Conservation (phyloP, 1,284 basidiomycete species). For the Papiliotrema terrestris region DNA sequence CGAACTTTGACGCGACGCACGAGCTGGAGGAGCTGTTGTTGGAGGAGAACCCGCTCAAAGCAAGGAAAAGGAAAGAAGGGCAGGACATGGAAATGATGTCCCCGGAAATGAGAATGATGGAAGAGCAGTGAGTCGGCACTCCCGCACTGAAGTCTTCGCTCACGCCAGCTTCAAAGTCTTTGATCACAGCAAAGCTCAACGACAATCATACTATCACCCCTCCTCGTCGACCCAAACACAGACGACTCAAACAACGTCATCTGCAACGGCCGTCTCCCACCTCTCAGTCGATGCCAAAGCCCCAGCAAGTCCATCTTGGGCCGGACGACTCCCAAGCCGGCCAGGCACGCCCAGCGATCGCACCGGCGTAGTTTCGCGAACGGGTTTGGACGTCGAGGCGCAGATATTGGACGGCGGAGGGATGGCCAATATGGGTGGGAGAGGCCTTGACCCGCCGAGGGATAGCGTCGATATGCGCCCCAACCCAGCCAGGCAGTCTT, state of each 20-base stretch:
- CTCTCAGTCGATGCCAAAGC: constrained; percentile 1
- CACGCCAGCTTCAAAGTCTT: constrained; percentile 48
- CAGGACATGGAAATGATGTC: constrained; percentile 80
- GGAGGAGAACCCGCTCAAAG: constrained; percentile 96
- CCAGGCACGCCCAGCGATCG: constrained; percentile 32
- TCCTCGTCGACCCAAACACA: constrained; percentile 16
- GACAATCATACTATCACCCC: constrained; percentile 45
- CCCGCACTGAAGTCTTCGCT: too few relatives aligned
- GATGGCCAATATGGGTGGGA: constrained; percentile 35
- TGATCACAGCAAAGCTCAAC: constrained; percentile 43
- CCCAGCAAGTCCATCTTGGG: neutral
- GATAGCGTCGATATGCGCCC: neutral
- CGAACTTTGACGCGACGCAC: constrained; percentile 99
- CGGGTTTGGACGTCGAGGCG: constrained; percentile 46
- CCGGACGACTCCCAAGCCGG: constrained; percentile 10
- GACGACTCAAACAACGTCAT: constrained; percentile 16
- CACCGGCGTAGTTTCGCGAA: constrained; percentile 37
- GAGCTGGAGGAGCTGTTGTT: constrained; percentile 92
- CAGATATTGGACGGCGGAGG: constrained; percentile 50
- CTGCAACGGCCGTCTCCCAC: constrained; percentile 9
- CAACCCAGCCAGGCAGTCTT: neutral
- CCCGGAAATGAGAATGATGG: constrained; percentile 92
- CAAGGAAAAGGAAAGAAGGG: constrained; percentile 83
- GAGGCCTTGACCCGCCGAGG: constrained; percentile 12
- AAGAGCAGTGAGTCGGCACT: constrained; percentile 81